Evolutionary conservation across 140 eudicot species (phyloP), one percentile per base, ranked within the genome.

Genomic region (Stevia rebaudiana): DNA sequence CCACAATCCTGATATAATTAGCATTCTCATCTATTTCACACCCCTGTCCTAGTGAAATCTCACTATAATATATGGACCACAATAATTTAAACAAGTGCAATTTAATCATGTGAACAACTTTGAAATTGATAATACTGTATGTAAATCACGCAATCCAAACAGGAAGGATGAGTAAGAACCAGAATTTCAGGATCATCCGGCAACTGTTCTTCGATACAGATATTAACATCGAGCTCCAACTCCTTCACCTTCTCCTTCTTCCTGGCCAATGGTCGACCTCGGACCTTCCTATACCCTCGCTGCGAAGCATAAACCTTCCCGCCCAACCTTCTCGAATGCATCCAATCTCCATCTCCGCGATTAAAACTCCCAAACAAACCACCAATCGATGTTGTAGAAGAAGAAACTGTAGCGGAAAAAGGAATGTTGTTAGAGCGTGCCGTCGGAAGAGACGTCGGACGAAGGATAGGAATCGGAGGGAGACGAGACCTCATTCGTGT

Each of bases 151-250:
- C 40, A 22, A 46, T 3, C 19, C 42, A 50, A n/a, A 12, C n/a
- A 23, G 31, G 11, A 21, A 50, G 19, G 28, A 39, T n/a, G 6
- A 72, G 11, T 44, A 25, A 40, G 1, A 67, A 87, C 97, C 94
- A 84, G 58, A 74, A 84, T 77, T 63, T 87, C 96, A 70, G 96
- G 78, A 77, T 87, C 95, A 69, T 91, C 86, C 6, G 95, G 96
- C 74, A 87, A 74, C 54, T 82, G 88, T 13, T 91, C 80, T 54
- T 91, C 98, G 41, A 91, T 72, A 62, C 90, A 78, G 75, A 91
- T 91, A 44, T 74, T 76, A n/a, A 91, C 95, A 75, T 74, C 79
- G 16, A 91, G 89, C 84, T 81, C 91, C 69, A 91, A 76, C 46
- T 91, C 96, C 78, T 74, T 84, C 74, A 63, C 83, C 37, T 72